Evolutionary conservation across 108 stramenopile genomes (phyloP), one percentile per base, ranked within the genome.

Genomic region (Nitzschia sp.): DNA sequence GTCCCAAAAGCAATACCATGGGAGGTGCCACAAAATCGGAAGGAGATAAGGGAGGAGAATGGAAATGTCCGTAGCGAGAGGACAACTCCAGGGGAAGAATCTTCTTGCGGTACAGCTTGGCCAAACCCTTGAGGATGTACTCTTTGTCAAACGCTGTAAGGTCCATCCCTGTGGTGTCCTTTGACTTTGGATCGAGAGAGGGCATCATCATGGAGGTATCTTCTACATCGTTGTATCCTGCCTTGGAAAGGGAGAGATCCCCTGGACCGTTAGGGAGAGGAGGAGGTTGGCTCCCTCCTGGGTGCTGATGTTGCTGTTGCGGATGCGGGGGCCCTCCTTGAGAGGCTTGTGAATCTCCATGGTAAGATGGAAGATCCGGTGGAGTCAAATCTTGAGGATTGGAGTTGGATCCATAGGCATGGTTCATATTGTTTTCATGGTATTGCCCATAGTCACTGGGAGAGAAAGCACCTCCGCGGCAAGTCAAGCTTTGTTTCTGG

Each of bases 21-120:
- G 98, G 98, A 57, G 95, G 97, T 10, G 96, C 88, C 62, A 96
- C 98, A 77, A 99, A 99, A 83, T 99, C 98, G 7, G 94, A 81
- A 41, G 97, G 95, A 43, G 92, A 92, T 19, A 99, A 73, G 1
- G 93, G 93, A 6, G 98, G 97, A n/a, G 96, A 96, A 73, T 97
- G 93, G 79, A 99, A 99, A 57, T 95, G 91, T 6, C 96, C 98
- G 62, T 93, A 99, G 43, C 87, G 80, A 41, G 93, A 96, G 8
- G 85, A 79, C 24, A 90, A 52, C 68, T 95, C 95, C 48, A 95
- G 70, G 0, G 95, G 93, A 7, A 88, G 76, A 65, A 94, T 94
- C 62, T 94, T 94, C 70, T 91, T 91, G 24, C 80, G 74, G 65
- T 94, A 94, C 57, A 94, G 55, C 57, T 79, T 65, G 41, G 90